phyloP scores from a whole-genome alignment of 148 eudicot genomes.

The Nepenthes gracilis region DNA sequence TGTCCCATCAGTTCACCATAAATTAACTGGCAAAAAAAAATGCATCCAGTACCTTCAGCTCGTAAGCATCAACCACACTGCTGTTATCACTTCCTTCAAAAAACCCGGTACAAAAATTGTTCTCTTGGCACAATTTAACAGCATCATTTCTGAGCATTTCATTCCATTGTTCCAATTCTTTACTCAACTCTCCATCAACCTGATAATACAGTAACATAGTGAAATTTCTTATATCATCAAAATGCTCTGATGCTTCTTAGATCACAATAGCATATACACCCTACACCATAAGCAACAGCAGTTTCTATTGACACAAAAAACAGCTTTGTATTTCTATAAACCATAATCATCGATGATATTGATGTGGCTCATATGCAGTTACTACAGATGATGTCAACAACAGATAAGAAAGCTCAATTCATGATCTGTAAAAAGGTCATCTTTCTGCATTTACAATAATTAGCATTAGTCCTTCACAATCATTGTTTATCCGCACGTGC shows the following conservation, averaged over 20 bases:
- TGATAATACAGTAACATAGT: conserved; percentile 8
- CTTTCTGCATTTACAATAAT: no score
- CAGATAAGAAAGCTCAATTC: no score
- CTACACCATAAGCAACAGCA: neutral
- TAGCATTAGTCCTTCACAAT: no score
- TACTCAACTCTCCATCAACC: conserved; percentile 84
- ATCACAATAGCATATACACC: neutral
- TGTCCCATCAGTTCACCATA: neutral
- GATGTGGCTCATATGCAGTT: no score
- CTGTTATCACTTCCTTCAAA: conserved; percentile 83
- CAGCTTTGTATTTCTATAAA: no score
- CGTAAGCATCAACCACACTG: conserved; percentile 83
- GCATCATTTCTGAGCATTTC: conserved; percentile 88
- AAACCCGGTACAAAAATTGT: conserved; percentile 86
- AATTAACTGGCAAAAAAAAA: neutral
- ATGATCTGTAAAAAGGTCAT: no score
- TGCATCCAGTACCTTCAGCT: conserved; percentile 49
- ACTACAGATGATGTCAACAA: no score
- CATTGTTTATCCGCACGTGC: no score
- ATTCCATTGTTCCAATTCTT: conserved; percentile 95
- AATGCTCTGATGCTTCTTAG: neutral
- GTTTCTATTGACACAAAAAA: no score
- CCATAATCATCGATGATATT: no score
- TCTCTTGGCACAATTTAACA: conserved; percentile 77
- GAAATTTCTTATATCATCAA: no score